Evolutionary conservation across 2,329 filamentous ascomycete species (phyloP).

Genomic region (Bretziella fagacearum): DNA sequence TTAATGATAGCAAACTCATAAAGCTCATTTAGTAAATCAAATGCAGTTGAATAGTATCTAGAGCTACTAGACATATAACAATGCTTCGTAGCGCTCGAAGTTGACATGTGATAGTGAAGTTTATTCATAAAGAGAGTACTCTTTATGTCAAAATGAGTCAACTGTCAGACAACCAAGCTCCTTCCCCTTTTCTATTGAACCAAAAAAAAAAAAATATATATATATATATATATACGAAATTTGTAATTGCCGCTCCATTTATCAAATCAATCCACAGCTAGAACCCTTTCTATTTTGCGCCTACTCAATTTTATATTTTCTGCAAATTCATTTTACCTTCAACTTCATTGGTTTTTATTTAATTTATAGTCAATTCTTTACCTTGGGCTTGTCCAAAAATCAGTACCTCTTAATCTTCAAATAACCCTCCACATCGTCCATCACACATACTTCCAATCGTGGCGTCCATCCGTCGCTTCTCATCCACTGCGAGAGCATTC

Average conservation of each 20-base stretch:
- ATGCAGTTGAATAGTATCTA: too few relatives aligned
- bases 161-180: background rate
- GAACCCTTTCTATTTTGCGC: background rate
- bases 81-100: too few relatives aligned
- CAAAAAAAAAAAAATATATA: too few relatives aligned
- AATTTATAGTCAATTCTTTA: too few relatives aligned
- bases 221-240: too few relatives aligned
- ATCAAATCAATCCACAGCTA: slow-evolving; percentile 2
- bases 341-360: background rate
- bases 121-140: background rate
- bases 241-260: slow-evolving; percentile 11
- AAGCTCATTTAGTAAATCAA: too few relatives aligned
- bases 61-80: too few relatives aligned
- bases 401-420: too few relatives aligned
- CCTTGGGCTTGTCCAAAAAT: too few relatives aligned
- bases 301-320: background rate
- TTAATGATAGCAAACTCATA: too few relatives aligned
- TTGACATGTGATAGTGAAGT: too few relatives aligned
- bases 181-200: background rate
- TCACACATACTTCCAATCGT: background rate
- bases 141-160: slow-evolving; percentile 1
- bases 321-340: background rate
- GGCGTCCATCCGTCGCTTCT: background rate
- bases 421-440: background rate
- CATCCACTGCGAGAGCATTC: background rate